Evolutionary conservation across 306 rosid genomes (phyloP), one percentile per base, ranked within the genome.

Genomic region (Cicer judaicum): DNA sequence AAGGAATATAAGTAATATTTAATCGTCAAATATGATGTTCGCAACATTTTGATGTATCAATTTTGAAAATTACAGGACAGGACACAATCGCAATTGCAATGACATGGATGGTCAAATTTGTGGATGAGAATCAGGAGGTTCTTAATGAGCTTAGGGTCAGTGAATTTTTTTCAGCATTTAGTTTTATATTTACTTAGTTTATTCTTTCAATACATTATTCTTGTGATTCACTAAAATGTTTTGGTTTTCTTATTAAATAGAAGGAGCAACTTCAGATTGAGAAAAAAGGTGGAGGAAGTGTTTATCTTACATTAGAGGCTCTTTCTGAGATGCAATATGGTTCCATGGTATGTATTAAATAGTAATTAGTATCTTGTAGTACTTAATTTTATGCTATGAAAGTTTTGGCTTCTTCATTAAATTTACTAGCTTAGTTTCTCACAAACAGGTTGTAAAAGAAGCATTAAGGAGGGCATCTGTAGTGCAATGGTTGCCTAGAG

Each of bases 401-500:
- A 63, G 16, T 65, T 19, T 21, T 75, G 1, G 13, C 6, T 50
- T 16, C 34, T 75, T 65, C 75, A 54, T 15, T 52, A 77, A 44
- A 67, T 56, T 56, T 18, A 68, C 42, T 13, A 54, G 14, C 42
- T 76, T 46, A n/a, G 41, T 38, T 44, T 41, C 34, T 62, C 7
- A n/a, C 16, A 1, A 70, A 10, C 70, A 89, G 97, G 94, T 89
- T 0, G 96, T 84, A 34, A 94, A 90, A 77, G 96, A 94, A 83
- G 79, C 99, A 3, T 70, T 92, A 48, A 85, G 97, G 76, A 79
- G 86, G 89, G 96, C 96, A 39, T 90, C 96, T 0, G 72, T 94
- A n/a, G 96, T 94, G 8, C 96, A 96, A 46, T 92, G 96, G 97
- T 81, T 92, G 38, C 97, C 96, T 7, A 92, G 95, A 81, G 83